Base-by-base conservation (phyloP, 768 basidiomycete species). In the Podaxis sp. region DNA sequence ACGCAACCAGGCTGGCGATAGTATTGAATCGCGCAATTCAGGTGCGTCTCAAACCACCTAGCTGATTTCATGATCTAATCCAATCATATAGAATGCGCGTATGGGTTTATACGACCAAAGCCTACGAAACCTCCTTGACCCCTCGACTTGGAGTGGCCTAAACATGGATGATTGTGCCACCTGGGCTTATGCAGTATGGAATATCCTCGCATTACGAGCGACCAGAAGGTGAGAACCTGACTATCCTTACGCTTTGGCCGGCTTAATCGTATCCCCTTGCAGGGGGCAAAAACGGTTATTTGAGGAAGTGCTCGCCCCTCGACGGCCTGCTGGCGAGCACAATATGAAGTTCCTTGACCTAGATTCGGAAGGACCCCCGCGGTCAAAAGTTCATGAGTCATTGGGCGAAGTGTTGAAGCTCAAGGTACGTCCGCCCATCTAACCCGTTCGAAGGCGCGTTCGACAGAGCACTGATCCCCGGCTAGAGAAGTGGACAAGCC, bases 161-260 rank as follows among this genome's bases (percentile, higher is more conserved):
- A 80, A 80, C 12, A 71, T 90, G 19, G 76, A 81, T 40, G 87
- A 89, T 70, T 90, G 90, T 71, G 75, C 77, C n/a, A 74, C 80
- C 38, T 95, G 93, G 93, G 86, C 89, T 19, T 77, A 80, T 53
- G 84, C 88, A 70, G 81, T 93, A 51, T 95, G 92, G 93, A 85
- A 91, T 69, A 82, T 91, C 58, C 77, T 95, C 28, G 82, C 80
- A 12, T 72, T 92, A 63, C 83, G 89, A 24, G 83, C 87, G 12
- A 85, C 84, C 63, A 85, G 93, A 59, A 82, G 87, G 92, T 90
- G 70, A 46, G 77, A 71, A 54, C 8, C 30, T 19, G 22, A 26
- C 8, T 17, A 1, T n/a, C 22, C 12, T 22, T 33, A 17, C 19
- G 46, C 26, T 53, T 56, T 13, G 3, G 42, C 24, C 13, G 19